A percentile compares a stretch with the other conserved stretches of the same genome.
phyloP scores from a whole-genome alignment of 1,284 basidiomycete genomes.

The Ceratobasidium sp. region DNA sequence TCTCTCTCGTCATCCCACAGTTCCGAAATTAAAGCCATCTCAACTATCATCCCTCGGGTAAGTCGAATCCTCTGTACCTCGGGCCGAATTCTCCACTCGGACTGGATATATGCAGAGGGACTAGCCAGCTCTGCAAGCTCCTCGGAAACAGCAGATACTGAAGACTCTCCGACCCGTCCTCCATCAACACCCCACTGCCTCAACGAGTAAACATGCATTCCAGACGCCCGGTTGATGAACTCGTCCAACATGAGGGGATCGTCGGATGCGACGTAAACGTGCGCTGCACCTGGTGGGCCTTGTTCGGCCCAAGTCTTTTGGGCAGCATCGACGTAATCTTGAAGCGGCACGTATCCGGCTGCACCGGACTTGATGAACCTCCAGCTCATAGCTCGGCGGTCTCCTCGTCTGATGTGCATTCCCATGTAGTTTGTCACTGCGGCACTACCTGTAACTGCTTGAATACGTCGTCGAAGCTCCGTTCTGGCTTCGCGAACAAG shows the following conservation, averaged over 20 bases:
- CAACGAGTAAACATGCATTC: constrained; percentile 47
- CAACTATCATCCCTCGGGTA: constrained; percentile 69
- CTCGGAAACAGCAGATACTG: constrained; percentile 52
- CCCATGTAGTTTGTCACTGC: constrained; percentile 54
- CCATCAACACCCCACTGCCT: constrained; percentile 43
- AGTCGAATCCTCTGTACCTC: constrained; percentile 55
- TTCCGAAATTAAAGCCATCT: constrained; percentile 67
- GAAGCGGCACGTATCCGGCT: constrained; percentile 57
- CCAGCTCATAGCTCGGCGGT: constrained; percentile 58
- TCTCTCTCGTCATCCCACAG: constrained; percentile 56
- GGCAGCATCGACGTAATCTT: constrained; percentile 58
- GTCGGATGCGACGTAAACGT: constrained; percentile 68
- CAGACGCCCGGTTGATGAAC: constrained; percentile 54
- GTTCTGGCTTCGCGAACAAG: constrained; percentile 61
- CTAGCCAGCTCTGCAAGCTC: constrained; percentile 56
- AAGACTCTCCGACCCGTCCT: constrained; percentile 59
- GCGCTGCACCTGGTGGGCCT: constrained; percentile 46
- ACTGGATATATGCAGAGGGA: constrained; percentile 62
- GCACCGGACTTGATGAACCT: constrained; percentile 50
- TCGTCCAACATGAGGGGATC: constrained; percentile 57
- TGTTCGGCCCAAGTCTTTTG: constrained; percentile 52
- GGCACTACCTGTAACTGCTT: constrained; percentile 44
- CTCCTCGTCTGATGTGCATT: constrained; percentile 67
- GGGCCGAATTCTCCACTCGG: constrained; percentile 56
- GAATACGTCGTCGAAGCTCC: constrained; percentile 53